Evolutionary conservation across 768 basidiomycete genomes (phyloP).

Genomic region (Crassisporium funariophilum): DNA sequence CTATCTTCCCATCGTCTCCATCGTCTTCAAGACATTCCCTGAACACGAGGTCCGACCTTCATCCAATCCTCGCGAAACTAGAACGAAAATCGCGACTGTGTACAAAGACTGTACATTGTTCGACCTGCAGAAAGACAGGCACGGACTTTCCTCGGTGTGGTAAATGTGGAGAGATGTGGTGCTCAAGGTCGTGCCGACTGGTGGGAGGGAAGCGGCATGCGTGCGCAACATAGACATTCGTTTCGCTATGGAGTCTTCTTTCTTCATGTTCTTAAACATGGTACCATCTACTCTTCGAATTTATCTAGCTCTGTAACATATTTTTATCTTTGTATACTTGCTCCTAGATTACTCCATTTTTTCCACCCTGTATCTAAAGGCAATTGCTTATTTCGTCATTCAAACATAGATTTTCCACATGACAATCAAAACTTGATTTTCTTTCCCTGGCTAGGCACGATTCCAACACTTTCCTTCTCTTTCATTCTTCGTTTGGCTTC

Average conservation of each 20-base stretch:
- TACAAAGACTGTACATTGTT: constrained; percentile 39
- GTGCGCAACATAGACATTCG: constrained; percentile 29
- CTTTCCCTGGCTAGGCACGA: constrained; percentile 73
- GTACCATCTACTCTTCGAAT: background rate
- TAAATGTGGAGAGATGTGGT: constrained; percentile 63
- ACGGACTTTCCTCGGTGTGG: constrained; percentile 63
- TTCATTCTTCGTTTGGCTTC: constrained; percentile 87
- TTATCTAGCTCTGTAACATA: background rate
- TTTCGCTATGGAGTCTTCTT: background rate
- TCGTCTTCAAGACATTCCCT: constrained; percentile 18
- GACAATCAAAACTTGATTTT: constrained; percentile 70
- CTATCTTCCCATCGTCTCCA: constrained; percentile 18
- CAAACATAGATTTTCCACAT: constrained; percentile 9
- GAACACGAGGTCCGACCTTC: constrained; percentile 23
- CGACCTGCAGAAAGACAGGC: constrained; percentile 55
- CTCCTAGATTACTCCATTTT: background rate
- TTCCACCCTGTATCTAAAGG: background rate
- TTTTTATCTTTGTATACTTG: background rate
- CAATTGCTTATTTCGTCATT: background rate
- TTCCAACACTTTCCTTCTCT: constrained; percentile 63
- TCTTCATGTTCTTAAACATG: constrained; percentile 2
- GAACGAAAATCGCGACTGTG: constrained; percentile 58
- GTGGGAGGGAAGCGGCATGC: constrained; percentile 53
- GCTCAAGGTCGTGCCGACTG: constrained; percentile 62
- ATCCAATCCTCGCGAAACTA: constrained; percentile 52